Evolutionary conservation across 768 basidiomycete genomes (phyloP), one percentile per base, ranked within the genome.

Genomic region (Baorangia bicolor): DNA sequence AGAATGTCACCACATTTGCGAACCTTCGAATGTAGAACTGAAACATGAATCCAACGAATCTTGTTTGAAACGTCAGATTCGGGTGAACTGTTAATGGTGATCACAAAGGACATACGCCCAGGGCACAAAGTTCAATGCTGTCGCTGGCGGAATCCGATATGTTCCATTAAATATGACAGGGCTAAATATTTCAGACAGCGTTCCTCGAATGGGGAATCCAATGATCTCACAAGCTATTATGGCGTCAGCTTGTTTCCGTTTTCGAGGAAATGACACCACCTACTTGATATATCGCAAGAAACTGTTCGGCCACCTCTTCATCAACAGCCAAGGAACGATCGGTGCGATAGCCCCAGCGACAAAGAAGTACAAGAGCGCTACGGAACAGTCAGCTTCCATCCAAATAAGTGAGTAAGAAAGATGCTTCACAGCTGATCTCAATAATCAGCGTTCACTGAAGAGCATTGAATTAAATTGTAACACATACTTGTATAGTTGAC

Each of bases 51-150:
- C 86, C 84, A 30, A 86, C 76, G 49, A 84, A 73, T 56, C 79
- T 73, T 40, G 20, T n/a, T 12, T 13, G 10, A 10, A 44, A 6
- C 16, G 39, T 59, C 11, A 59, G 31, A 16, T 30, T 27, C n/a
- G 23, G 11, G 31, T 6, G n/a, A n/a, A n/a, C n/a, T n/a, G n/a
- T n/a, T n/a, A n/a, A n/a, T n/a, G n/a, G n/a, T n/a, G n/a, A 34
- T 18, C 13, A 35, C 8, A 38, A 42, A 21, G 33, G 44, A 71
- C 70, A 28, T 62, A 72, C 67, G 86, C 82, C 87, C 88, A 93
- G 3, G 87, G 85, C 3, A 92, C 78, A 65, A 87, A 95, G 69
- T 96, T 95, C 62, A 93, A 79, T 4, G 91, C 88, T 0, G 85
- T 90, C 13, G 91, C 91, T 10, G 92, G 91, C 1, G 93, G 93